Evolutionary conservation across 1,284 basidiomycete species (phyloP), one percentile per base, ranked within the genome.

Genomic region (Ustilago hordei): DNA sequence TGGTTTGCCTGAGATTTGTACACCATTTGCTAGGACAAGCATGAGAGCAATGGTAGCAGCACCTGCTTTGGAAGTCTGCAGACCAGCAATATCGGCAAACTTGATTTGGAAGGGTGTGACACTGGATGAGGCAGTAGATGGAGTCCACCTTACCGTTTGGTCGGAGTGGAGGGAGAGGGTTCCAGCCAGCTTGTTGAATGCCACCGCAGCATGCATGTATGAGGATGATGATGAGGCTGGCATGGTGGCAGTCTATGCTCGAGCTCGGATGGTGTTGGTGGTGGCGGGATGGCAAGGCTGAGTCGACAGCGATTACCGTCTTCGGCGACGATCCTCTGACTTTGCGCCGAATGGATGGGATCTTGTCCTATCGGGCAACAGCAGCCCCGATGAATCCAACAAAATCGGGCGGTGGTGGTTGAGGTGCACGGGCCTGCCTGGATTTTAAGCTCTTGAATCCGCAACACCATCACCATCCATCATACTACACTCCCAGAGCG

Each of bases 21-120:
- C 64, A 0, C 64, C 68, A 28, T 78, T 70, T 19, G 75, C 73
- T 1, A 80, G 63, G 8, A 76, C 79, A 4, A 82, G 66, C 62
- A 80, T 80, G 17, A 82, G 69, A 4, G 81, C 81, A n/a, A 77
- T 72, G 48, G 75, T 71, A 0, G 79, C 81, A 6, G 81, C 74
- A 2, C 81, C 81, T 2, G 77, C 75, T 67, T 81, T 81, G 9
- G 77, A 78, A 1, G 78, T 79, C 56, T 81, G 75, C 23, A 82
- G 64, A 0, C 79, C 79, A 5, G 80, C 73, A 31, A 82, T 70
- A 61, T 79, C 64, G 41, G 41, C 13, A 39, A 75, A 77, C 3
- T 55, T 67, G 43, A 82, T 48, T 0, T 52, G 35, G 56, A 82
- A 81, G 15, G 60, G 50, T 35, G 54, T 38, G n/a, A 76, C 70